phyloP scores from a whole-genome alignment of 164 flowering plant species.

The Vitis rupestris region DNA sequence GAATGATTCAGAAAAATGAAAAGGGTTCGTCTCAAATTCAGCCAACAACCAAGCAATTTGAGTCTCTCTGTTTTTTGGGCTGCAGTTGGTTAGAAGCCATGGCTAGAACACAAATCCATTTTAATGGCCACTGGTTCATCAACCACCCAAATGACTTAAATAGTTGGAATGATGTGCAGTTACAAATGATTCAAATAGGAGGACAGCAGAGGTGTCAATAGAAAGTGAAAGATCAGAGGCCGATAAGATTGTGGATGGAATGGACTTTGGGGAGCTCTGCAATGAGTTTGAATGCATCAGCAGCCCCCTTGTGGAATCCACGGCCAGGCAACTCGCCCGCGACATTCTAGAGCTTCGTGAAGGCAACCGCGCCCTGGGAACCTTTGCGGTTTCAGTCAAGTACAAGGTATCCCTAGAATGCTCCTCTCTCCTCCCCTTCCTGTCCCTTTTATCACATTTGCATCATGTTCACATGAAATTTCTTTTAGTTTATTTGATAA shows the following conservation, averaged over 20 bases:
- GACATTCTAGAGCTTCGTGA: constrained; percentile 84
- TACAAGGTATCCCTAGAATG: constrained; percentile 55
- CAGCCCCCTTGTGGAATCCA: constrained; percentile 84
- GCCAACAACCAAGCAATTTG: too few species aligned
- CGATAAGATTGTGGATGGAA: constrained; percentile 81
- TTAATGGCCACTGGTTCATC: too few species aligned
- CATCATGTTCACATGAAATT: too few species aligned
- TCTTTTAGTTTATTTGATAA: too few species aligned
- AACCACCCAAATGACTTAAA: not conserved
- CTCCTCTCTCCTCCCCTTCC: too few species aligned
- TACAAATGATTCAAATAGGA: constrained; percentile 37
- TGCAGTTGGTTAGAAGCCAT: too few species aligned
- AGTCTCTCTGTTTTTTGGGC: too few species aligned
- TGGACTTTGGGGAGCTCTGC: constrained; percentile 94
- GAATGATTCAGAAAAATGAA: too few species aligned
- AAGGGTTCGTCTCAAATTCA: too few species aligned
- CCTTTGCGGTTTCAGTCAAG: constrained; percentile 68
- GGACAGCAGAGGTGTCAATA: not conserved
- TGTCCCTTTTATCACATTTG: too few species aligned
- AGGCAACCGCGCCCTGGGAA: constrained; percentile 81
- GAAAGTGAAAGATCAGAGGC: constrained; percentile 48
- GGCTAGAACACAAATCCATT: too few species aligned
- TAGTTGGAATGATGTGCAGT: constrained; percentile 25
- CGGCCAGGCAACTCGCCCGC: constrained; percentile 85
- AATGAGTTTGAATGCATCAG: constrained; percentile 94